A percentile compares a stretch with the other conserved stretches of the same genome.
These are phyloP conservation scores for Elsinoe fawcettii DNA, from an alignment of 2,329 filamentous ascomycete genomes.

Conservation along the genomic window DNA sequence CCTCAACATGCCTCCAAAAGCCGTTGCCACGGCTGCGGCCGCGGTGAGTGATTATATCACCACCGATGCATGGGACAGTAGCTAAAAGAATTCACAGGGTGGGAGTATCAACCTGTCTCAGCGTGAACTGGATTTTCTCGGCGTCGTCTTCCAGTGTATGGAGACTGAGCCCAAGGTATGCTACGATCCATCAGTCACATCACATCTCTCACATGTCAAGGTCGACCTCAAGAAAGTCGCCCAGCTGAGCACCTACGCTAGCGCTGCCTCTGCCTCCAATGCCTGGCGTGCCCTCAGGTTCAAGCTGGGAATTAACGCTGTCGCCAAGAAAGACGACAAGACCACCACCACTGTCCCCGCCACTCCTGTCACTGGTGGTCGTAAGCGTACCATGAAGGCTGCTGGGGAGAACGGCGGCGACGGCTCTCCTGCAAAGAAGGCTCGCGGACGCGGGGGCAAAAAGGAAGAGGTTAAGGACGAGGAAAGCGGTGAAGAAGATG, in stretches of 20 bases:
- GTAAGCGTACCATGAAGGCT: slow-evolving; percentile 8
- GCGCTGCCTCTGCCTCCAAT: slow-evolving; percentile 25
- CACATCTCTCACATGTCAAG: slow-evolving; percentile 14
- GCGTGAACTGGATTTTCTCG: slow-evolving; percentile 23
- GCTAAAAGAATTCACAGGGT: slow-evolving; percentile 1
- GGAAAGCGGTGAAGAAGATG: neutral
- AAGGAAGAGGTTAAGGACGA: slow-evolving; percentile 6
- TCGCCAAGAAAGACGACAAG: neutral
- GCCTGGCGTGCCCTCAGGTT: slow-evolving; percentile 29
- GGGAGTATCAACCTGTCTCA: slow-evolving; percentile 19
- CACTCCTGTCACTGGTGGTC: neutral
- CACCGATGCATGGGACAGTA: neutral
- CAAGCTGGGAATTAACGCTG: slow-evolving; percentile 23
- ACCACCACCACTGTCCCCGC: neutral
- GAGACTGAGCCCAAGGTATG: slow-evolving; percentile 24
- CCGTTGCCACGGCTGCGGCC: neutral
- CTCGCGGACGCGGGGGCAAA: neutral
- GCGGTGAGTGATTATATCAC: neutral
- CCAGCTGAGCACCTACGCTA: slow-evolving; percentile 21
- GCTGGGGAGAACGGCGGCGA: neutral
- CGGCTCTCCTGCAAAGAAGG: slow-evolving; percentile 8
- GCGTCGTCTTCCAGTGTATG: slow-evolving; percentile 25
- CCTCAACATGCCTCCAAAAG: slow-evolving; percentile 6
- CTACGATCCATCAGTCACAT: neutral
- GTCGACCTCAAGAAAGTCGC: slow-evolving; percentile 25